Evolutionary conservation across 352 stramenopile genomes (phyloP).

Genomic region (Phytophthora multivora): DNA sequence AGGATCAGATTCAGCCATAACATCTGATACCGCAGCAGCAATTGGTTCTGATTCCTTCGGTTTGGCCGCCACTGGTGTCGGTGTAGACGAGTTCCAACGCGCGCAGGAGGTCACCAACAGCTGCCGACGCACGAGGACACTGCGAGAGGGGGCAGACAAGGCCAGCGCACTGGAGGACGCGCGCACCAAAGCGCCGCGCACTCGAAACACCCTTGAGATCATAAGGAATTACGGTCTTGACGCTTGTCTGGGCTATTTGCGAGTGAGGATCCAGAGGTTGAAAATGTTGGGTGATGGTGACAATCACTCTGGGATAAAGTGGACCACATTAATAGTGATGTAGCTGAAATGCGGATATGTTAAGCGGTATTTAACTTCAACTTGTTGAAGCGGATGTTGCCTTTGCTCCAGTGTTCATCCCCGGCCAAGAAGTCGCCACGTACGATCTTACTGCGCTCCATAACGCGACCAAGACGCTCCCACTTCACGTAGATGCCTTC

Average conservation of each 20-base stretch:
- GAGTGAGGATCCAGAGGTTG: constrained; percentile 10
- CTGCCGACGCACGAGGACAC: constrained; percentile 13
- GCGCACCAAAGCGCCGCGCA: constrained; percentile 17
- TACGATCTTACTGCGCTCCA: constrained; percentile 65
- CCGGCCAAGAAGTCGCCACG: constrained; percentile 67
- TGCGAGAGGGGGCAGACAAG: constrained; percentile 3
- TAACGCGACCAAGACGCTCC: constrained; percentile 45
- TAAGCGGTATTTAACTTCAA: constrained; percentile 4
- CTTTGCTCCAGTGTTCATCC: constrained; percentile 67
- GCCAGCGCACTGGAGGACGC: constrained; percentile 12
- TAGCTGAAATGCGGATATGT: not conserved
- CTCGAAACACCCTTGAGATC: constrained; percentile 23
- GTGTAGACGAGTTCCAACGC: constrained; percentile 30
- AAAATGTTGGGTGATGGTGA: not conserved
- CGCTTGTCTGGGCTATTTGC: constrained; percentile 9
- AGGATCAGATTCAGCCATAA: constrained; percentile 10
- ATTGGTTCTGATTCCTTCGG: constrained; percentile 6
- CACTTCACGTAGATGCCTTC: constrained; percentile 70
- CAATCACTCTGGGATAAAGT: not conserved
- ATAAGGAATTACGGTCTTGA: constrained; percentile 5
- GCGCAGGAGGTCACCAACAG: constrained; percentile 17
- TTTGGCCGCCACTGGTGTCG: not conserved
- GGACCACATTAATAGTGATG: not conserved
- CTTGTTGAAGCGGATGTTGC: constrained; percentile 52
- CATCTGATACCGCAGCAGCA: constrained; percentile 3